phyloP scores from a whole-genome alignment of 257 asterid genomes.

The Solanum arcanum region DNA sequence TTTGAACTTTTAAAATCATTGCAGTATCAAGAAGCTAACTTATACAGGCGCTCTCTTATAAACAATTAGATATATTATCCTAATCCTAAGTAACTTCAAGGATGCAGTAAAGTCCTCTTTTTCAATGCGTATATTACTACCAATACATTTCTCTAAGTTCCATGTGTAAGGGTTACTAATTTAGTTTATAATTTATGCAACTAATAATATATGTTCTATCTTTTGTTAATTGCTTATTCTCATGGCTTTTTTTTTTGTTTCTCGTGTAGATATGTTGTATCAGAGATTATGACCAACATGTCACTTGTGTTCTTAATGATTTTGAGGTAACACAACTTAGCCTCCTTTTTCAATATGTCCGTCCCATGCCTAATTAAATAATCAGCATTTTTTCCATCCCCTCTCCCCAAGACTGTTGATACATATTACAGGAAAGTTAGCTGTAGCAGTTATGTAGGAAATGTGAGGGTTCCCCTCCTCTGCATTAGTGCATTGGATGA shows the following conservation, averaged over 20 bases:
- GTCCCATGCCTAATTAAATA: neutral
- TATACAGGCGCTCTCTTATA: neutral
- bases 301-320: slow-evolving; percentile 59
- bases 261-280: slow-evolving; percentile 46
- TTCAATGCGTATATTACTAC: neutral
- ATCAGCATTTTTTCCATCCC: neutral
- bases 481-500: slow-evolving; percentile 83
- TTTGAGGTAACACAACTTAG: slow-evolving; percentile 45
- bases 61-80: neutral
- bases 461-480: slow-evolving; percentile 75
- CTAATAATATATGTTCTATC: neutral
- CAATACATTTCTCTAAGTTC: neutral
- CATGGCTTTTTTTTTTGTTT: neutral
- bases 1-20: neutral
- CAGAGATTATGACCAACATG: slow-evolving; percentile 70
- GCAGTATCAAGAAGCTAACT: neutral
- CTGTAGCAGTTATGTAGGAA: slow-evolving; percentile 55
- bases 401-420: slow-evolving; percentile 54
- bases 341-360: neutral
- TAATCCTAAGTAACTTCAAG: neutral
- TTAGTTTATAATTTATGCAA: neutral
- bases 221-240: neutral
- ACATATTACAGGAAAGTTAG: slow-evolving; percentile 71
- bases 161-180: neutral
- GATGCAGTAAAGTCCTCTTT: neutral